These are phyloP conservation scores for Schizopora paradoxa DNA, from an alignment of 1,284 basidiomycete species.

Conservation along the genomic window DNA sequence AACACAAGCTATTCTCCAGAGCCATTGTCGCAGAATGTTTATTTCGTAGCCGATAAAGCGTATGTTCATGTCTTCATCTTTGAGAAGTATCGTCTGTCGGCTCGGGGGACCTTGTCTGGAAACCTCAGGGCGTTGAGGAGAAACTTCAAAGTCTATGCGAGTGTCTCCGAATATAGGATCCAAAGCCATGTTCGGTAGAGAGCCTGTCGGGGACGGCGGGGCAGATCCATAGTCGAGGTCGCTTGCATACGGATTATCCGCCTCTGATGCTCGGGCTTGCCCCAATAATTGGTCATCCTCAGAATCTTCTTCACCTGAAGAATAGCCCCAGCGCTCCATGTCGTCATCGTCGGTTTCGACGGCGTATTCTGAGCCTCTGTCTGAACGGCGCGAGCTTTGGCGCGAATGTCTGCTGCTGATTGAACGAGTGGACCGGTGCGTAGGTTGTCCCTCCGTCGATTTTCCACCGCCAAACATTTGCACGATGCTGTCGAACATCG, in stretches of 20 bases:
- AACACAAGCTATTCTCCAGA: slow-evolving; percentile 74
- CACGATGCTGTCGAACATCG: slow-evolving; percentile 65
- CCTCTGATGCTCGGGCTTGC: slow-evolving; percentile 33
- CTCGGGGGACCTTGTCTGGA: slow-evolving; percentile 74
- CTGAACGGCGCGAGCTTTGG: slow-evolving; percentile 38
- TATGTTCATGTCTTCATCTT: slow-evolving; percentile 89
- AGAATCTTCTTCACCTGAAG: slow-evolving; percentile 53
- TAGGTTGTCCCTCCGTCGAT: slow-evolving; percentile 36
- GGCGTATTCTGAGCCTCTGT: slow-evolving; percentile 53
- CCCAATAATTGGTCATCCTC: slow-evolving; percentile 24
- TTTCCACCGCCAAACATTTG: slow-evolving; percentile 56
- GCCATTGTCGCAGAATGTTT: slow-evolving; percentile 52
- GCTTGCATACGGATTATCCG: slow-evolving; percentile 24
- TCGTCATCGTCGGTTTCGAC: slow-evolving; percentile 48
- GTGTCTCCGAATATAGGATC: slow-evolving; percentile 78
- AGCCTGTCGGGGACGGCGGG: slow-evolving; percentile 53
- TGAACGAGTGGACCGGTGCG: slow-evolving; percentile 49
- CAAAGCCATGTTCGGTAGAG: slow-evolving; percentile 60
- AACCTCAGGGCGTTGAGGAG: slow-evolving; percentile 52
- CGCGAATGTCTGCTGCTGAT: slow-evolving; percentile 43
- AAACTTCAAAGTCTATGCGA: slow-evolving; percentile 70
- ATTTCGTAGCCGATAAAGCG: slow-evolving; percentile 88
- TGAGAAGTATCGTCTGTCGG: slow-evolving; percentile 82
- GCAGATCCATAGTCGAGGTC: slow-evolving; percentile 68
- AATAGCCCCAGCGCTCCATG: slow-evolving; percentile 74